Percentiles rank a stretch among this genome's conserved stretches.
Evolutionary conservation across 345 rosid genomes (phyloP).

Genomic region (Lumnitzera littorea): DNA sequence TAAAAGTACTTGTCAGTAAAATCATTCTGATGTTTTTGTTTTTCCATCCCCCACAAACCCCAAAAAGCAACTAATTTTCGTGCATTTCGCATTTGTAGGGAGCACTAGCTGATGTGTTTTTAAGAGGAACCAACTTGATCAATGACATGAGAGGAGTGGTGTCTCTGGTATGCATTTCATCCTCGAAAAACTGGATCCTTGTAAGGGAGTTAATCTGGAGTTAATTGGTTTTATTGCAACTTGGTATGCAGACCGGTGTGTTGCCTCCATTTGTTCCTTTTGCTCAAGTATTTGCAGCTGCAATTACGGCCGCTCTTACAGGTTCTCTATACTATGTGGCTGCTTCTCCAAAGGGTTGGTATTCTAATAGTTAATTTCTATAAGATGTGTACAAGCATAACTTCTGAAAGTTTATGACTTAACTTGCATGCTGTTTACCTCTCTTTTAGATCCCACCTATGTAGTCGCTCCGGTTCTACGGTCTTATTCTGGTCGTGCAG

Average conservation of each 20-base stretch:
- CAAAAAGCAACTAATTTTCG: neutral
- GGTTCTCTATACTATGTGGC: constrained; percentile 87
- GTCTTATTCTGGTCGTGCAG: constrained; percentile 59
- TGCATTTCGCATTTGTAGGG: constrained; percentile 35
- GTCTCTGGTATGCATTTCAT: constrained; percentile 47
- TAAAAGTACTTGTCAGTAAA: no score
- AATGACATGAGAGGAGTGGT: constrained; percentile 75
- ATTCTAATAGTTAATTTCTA: neutral
- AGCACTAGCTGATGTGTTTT: constrained; percentile 73
- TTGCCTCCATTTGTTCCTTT: constrained; percentile 95
- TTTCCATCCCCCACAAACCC: no score
- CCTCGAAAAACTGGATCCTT: neutral
- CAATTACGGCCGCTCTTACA: constrained; percentile 75
- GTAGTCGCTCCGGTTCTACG: constrained; percentile 77
- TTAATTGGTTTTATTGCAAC: neutral
- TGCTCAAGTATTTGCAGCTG: constrained; percentile 98
- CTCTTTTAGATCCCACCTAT: constrained; percentile 68
- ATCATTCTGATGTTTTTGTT: no score
- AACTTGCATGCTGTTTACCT: constrained; percentile 1
- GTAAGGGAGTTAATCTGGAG: no score
- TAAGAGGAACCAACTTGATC: constrained; percentile 67
- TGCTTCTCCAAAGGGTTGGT: constrained; percentile 83
- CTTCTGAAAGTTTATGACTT: neutral
- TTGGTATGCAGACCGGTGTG: constrained; percentile 51
- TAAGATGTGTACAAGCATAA: no score